Evolutionary conservation across 306 rosid genomes (phyloP), one percentile per base, ranked within the genome.

Genomic region (Castanopsis chinensis): DNA sequence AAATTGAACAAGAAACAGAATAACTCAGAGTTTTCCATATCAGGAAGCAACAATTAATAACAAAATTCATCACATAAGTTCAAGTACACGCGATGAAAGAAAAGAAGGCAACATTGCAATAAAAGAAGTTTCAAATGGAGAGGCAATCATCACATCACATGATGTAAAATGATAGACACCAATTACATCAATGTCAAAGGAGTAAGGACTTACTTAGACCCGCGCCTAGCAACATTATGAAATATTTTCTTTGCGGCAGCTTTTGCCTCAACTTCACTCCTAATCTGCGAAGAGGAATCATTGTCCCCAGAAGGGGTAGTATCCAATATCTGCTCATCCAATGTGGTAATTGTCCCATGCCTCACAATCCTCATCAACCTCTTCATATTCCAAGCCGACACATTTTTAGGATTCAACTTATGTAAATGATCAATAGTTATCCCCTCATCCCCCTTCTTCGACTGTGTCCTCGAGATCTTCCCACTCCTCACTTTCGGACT

Each of bases 311-410:
- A 41, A 41, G 45, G 45, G 45, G 83, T n/a, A 4, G 89, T 33
- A 78, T 87, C 86, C 76, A 80, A 60, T 76, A 89, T 75, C 75
- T 87, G 93, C 77, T 93, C 97, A 74, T 92, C 94, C 58, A 92
- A 72, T 17, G 98, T 94, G 10, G 92, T 30, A 67, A 92, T 87
- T 41, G 92, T 37, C 13, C 98, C 98, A 15, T 88, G 81, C 21
- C 91, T 79, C 71, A 94, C 94, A 33, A 92, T 90, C 72, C 84
- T 92, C 82, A 94, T 88, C 28, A 94, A 79, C 85, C 98, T 90
- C 84, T 94, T 94, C 98, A 94, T 94, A 74, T 94, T 94, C 98
- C 98, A 94, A 0, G 98, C 97, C 23, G 98, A 94, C 4, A 94
- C 85, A 79, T 94, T 94, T 76, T 88, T 89, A 0, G 87, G 90